These are phyloP conservation scores for Oligophagozyma castellii DNA, from an alignment of 1,139 yeast genomes.

Conservation along the genomic window DNA sequence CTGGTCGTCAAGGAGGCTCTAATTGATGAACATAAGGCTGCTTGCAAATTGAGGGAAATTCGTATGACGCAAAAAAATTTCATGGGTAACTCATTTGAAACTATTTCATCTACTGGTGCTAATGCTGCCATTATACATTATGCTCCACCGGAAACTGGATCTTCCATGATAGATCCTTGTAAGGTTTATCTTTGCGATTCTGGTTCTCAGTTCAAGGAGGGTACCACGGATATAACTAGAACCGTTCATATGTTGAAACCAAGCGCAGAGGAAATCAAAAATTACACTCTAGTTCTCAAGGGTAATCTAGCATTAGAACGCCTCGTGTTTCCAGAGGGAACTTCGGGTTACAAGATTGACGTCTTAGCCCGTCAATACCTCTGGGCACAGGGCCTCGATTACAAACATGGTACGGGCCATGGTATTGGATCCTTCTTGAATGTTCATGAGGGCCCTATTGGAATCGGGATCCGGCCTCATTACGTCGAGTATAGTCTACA, in stretches of 20 bases:
- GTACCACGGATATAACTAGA: constrained; percentile 94
- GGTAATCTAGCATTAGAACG: constrained; percentile 77
- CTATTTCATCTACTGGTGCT: constrained; percentile 86
- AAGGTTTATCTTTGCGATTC: constrained; percentile 81
- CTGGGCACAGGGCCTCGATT: constrained; percentile 82
- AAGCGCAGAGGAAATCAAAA: constrained; percentile 46
- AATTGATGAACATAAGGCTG: constrained; percentile 72
- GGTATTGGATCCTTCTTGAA: constrained; percentile 90
- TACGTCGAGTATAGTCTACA: constrained; percentile 23
- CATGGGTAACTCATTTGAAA: constrained; percentile 77
- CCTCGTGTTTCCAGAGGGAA: constrained; percentile 73
- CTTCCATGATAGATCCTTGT: constrained; percentile 57
- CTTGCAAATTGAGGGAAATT: constrained; percentile 49
- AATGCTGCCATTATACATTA: constrained; percentile 93
- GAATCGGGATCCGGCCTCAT: constrained; percentile 56
- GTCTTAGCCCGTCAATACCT: constrained; percentile 78
- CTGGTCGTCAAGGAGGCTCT: constrained; percentile 40
- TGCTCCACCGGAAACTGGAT: constrained; percentile 50
- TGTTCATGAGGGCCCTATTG: constrained; percentile 95
- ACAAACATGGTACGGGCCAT: constrained; percentile 94
- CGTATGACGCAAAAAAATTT: constrained; percentile 50
- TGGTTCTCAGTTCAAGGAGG: constrained; percentile 88
- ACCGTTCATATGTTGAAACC: constrained; percentile 76
- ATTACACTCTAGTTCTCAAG: constrained; percentile 82
- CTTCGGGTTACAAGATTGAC: constrained; percentile 75